Percentiles rank a stretch among this genome's conserved stretches.
phyloP scores from a whole-genome alignment of 495 filamentous ascomycete species.

The Talaromyces wortmannii region DNA sequence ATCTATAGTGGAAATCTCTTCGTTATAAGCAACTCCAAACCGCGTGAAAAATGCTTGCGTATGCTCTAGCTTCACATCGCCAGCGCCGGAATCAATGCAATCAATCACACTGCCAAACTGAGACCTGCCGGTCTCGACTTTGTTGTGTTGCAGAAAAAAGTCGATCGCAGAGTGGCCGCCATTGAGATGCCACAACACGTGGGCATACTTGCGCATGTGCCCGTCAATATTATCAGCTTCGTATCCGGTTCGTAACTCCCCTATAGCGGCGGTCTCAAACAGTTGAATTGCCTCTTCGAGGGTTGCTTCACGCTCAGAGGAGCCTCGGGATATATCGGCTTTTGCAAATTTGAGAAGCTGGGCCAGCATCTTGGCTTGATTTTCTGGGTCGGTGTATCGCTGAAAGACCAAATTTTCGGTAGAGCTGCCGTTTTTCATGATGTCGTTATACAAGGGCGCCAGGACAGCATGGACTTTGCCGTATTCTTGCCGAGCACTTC shows the following conservation, averaged over 20 bases:
- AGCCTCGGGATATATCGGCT: constrained; percentile 73
- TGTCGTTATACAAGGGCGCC: constrained; percentile 81
- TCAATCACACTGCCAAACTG: constrained; percentile 72
- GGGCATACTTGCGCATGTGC: constrained; percentile 79
- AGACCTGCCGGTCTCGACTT: constrained; percentile 66
- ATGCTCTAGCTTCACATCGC: constrained; percentile 62
- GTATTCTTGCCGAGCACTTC: constrained; percentile 82
- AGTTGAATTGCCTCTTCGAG: constrained; percentile 68
- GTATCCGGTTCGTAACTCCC: constrained; percentile 88
- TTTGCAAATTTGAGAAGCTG: constrained; percentile 72
- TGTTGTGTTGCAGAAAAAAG: constrained; percentile 80
- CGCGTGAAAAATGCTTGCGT: constrained; percentile 75
- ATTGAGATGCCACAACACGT: constrained; percentile 76
- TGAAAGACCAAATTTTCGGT: constrained; percentile 78
- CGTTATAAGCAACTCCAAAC: constrained; percentile 67
- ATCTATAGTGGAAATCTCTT: constrained; percentile 77
- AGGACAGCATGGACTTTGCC: constrained; percentile 84
- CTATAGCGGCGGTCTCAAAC: constrained; percentile 84
- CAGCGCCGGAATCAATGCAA: constrained; percentile 62
- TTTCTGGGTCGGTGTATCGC: constrained; percentile 76
- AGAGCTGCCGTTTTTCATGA: constrained; percentile 63
- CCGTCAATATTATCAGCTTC: constrained; percentile 87
- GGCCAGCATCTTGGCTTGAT: constrained; percentile 81
- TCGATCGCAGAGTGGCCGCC: constrained; percentile 73
- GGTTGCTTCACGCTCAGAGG: constrained; percentile 59